Evolutionary conservation across 768 basidiomycete genomes (phyloP).

Genomic region (Tulasnella sp.): DNA sequence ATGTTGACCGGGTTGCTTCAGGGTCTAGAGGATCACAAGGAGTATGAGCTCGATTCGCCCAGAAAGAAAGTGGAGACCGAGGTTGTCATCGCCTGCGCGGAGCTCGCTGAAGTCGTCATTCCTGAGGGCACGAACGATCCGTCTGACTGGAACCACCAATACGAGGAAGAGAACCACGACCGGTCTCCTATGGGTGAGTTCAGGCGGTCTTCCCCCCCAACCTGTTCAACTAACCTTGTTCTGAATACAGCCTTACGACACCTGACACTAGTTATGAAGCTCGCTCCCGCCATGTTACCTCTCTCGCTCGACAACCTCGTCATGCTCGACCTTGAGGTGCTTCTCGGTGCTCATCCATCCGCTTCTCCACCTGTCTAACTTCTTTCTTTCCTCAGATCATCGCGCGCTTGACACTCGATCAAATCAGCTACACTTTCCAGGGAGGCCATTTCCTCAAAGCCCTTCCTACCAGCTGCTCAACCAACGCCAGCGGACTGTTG

Average conservation of each 20-base stretch:
- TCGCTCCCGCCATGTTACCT: not conserved
- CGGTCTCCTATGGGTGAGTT: not conserved
- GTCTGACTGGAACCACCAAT: conserved; percentile 17
- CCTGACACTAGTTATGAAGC: no score
- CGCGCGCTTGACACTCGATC: not conserved
- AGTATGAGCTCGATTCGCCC: not conserved
- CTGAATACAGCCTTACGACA: no score
- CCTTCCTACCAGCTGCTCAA: not conserved
- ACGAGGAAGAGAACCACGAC: not conserved
- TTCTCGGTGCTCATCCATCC: not conserved
- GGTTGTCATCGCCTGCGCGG: not conserved
- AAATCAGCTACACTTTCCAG: not conserved
- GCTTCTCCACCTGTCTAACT: not conserved
- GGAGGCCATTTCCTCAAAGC: conserved; percentile 24
- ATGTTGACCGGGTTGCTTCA: conserved; percentile 29
- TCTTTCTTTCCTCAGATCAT: not conserved
- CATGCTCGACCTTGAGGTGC: conserved; percentile 26
- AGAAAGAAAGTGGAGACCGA: not conserved
- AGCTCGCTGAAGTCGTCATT: not conserved
- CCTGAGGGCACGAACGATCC: not conserved
- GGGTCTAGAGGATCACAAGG: conserved; percentile 29
- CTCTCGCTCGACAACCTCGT: conserved; percentile 1
- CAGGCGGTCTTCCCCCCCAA: no score
- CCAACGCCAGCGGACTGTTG: not conserved
- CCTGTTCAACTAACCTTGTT: no score